phyloP scores from a whole-genome alignment of 176 grass and related monocot species.

The Miscanthus lutarioriparius region DNA sequence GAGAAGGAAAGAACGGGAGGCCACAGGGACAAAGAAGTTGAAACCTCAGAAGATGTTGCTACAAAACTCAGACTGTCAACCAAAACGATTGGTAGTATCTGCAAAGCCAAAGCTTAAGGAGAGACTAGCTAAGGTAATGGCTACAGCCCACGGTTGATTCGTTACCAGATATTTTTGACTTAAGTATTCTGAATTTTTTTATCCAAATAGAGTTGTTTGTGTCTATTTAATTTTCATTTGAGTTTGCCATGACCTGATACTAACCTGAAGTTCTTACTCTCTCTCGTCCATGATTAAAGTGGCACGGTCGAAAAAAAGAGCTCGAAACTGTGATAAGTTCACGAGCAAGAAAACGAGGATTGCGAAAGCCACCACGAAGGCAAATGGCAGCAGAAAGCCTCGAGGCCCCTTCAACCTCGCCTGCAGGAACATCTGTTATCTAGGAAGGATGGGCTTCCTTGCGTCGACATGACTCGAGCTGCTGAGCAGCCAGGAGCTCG shows the following conservation, averaged over 20 bases:
- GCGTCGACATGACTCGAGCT: background rate
- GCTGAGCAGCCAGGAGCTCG: background rate
- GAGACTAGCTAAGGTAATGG: conserved; percentile 75
- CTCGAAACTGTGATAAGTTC: conserved; percentile 39
- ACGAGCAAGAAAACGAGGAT: conserved; percentile 1
- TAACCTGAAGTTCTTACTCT: conserved; percentile 8
- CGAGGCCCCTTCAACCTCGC: background rate
- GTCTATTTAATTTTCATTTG: background rate
- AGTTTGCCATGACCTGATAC: background rate
- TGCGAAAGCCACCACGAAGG: background rate
- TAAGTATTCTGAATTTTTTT: background rate
- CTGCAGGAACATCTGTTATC: conserved; percentile 9
- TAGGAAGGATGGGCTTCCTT: conserved; percentile 17
- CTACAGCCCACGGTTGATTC: background rate
- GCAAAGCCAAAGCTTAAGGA: conserved; percentile 67
- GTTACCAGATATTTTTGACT: conserved; percentile 2
- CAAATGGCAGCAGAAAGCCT: conserved; percentile 5
- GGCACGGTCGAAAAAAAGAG: conserved; percentile 49
- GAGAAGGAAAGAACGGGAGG: conserved; percentile 25
- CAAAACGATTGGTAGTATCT: conserved; percentile 25
- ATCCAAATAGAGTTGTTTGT: background rate
- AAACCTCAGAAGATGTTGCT: conserved; percentile 22
- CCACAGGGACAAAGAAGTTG: conserved; percentile 24
- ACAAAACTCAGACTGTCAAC: conserved; percentile 12
- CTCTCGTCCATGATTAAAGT: conserved; percentile 3